Evolutionary conservation across 257 asterid species (phyloP), one percentile per base, ranked within the genome.

Genomic region (Knoxia roxburghii): DNA sequence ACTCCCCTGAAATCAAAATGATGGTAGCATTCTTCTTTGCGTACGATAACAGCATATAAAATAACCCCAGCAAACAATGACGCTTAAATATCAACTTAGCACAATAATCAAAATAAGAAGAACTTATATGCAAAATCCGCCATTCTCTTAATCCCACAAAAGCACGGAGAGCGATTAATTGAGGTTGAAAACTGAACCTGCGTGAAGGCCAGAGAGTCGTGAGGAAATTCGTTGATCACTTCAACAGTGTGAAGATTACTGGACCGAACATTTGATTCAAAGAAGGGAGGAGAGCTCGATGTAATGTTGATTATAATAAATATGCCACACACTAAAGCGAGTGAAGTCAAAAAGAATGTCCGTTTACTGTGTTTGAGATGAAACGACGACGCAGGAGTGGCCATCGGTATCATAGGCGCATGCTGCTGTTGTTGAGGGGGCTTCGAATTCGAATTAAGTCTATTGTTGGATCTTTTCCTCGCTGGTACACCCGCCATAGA

Each of bases 141-240:
- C 61, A 57, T 32, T 6, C 35, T 29, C 63, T 35, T 29, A 15
- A 58, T 33, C 46, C 35, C 40, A 30, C 5, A 5, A 55, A 29
- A 57, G 23, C 64, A 58, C 7, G 45, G 13, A 29, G 43, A 56
- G 27, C 15, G 61, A 13, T 1, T 29, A 56, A 32, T 17, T 57
- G 43, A 30, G 63, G 29, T 27, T 4, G 56, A 26, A 29, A 69
- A 41, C 3, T 6, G 53, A 56, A 91, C 98, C 98, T 91, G 96
- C 66, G 96, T 89, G 59, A 91, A 91, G 15, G 98, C 98, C 17
- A 24, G 41, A 5, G 96, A 88, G 74, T 91, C 97, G 73, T 91
- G 98, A 53, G 95, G 95, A 72, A 79, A 91, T 80, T 76, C 96
- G 61, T 81, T 83, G 77, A 91, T 81, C 51, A 91, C 90, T 83